Evolutionary conservation across 1,284 basidiomycete species (phyloP).

Genomic region (Ceratobasidium sp.): DNA sequence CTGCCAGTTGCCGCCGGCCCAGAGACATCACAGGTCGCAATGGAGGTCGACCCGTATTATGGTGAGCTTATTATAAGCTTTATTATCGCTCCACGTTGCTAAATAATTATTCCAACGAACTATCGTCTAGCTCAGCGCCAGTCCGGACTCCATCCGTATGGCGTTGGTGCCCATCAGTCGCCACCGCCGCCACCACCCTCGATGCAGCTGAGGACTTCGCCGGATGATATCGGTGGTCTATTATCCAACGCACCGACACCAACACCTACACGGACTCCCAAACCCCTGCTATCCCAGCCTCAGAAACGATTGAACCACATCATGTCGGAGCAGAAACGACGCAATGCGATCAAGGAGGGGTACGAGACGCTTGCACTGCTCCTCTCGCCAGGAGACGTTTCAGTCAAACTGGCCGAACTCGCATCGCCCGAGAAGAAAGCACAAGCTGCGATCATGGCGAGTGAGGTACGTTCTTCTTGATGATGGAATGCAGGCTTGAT

Average conservation of each 20-base stretch:
- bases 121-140: conserved; percentile 5
- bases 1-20: conserved; percentile 4
- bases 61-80: neutral
- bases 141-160: neutral
- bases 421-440: conserved; percentile 21
- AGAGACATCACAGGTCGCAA: conserved; percentile 1
- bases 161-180: too few relatives aligned
- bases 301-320: conserved; percentile 94
- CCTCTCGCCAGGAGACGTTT: conserved; percentile 60
- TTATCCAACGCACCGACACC: neutral
- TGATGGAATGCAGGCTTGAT: neutral
- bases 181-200: too few relatives aligned
- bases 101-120: neutral
- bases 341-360: conserved; percentile 86
- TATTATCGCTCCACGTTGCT: neutral
- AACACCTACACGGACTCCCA: conserved; percentile 23
- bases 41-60: conserved; percentile 27
- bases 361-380: conserved; percentile 81
- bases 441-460: conserved; percentile 30
- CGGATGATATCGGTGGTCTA: neutral
- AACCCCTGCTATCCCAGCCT: conserved; percentile 68
- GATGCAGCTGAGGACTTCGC: too few relatives aligned
- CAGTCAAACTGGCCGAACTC: conserved; percentile 17
- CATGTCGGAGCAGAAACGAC: conserved; percentile 87
- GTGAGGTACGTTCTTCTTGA: conserved; percentile 6